Evolutionary conservation across 495 filamentous ascomycete genomes (phyloP).

Genomic region (Collariella sp.): DNA sequence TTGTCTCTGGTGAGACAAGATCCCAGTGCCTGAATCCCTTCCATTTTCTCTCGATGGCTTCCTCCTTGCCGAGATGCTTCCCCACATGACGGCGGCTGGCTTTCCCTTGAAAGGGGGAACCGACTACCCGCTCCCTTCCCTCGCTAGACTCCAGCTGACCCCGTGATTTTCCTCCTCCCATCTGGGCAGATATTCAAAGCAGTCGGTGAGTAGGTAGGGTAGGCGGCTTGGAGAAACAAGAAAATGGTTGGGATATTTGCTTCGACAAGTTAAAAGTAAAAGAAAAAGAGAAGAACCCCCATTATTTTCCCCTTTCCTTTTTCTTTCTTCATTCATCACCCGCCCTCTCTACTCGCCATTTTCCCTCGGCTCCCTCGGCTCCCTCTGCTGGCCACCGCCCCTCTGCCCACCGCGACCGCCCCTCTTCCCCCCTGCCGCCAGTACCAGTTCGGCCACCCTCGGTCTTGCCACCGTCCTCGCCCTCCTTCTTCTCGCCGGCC

Average conservation of each 20-base stretch:
- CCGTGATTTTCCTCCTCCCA: too few species aligned
- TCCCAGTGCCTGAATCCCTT: too few species aligned
- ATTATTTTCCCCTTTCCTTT: not conserved
- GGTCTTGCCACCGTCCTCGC: constrained; percentile 26
- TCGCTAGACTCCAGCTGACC: too few species aligned
- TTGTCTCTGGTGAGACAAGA: too few species aligned
- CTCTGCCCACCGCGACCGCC: constrained; percentile 34
- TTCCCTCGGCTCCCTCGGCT: constrained; percentile 36
- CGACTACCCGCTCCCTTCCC: too few species aligned
- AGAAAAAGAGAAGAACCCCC: not conserved
- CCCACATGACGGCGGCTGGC: too few species aligned
- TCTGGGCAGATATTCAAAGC: too few species aligned
- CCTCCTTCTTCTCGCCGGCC: constrained; percentile 35
- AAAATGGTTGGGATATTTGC: not conserved
- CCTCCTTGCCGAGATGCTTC: too few species aligned
- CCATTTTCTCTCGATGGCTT: too few species aligned
- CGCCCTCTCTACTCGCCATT: constrained; percentile 17
- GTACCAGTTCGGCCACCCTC: constrained; percentile 23
- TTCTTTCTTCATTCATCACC: constrained; percentile 2
- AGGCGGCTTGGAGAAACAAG: too few species aligned
- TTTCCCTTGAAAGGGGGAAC: too few species aligned
- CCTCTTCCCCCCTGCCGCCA: constrained; percentile 26
- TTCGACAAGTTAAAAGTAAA: not conserved
- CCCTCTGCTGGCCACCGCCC: constrained; percentile 32
- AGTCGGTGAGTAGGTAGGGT: too few species aligned